Percentiles rank a stretch among this genome's conserved stretches.
phyloP scores from a whole-genome alignment of 805 yeast species.

The Cyberlindnera samutprakarnensis region DNA sequence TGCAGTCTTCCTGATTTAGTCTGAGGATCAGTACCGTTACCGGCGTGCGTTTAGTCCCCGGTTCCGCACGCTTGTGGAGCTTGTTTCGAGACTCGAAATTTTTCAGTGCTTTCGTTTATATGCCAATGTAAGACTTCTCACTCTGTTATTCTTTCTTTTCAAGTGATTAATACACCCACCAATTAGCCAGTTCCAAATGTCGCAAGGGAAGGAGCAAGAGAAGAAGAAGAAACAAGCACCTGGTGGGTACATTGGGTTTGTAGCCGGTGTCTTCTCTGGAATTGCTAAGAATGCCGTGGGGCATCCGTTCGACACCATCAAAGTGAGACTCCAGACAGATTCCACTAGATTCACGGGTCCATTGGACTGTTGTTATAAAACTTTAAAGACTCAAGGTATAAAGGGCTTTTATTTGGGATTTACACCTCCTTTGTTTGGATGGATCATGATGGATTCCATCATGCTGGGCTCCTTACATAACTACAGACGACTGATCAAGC shows the following conservation, averaged over 20 bases:
- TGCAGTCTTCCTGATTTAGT: too few relatives aligned
- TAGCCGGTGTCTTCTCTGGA: constrained; percentile 87
- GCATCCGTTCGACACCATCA: constrained; percentile 88
- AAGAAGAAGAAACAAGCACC: constrained; percentile 9
- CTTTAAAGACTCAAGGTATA: constrained; percentile 67
- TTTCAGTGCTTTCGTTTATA: too few relatives aligned
- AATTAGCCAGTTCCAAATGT: too few relatives aligned
- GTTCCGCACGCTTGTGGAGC: too few relatives aligned
- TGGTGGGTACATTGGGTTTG: constrained; percentile 52
- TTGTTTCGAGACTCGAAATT: too few relatives aligned
- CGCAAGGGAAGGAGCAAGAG: neutral
- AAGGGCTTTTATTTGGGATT: constrained; percentile 83
- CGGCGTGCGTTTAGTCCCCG: too few relatives aligned
- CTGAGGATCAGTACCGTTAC: too few relatives aligned
- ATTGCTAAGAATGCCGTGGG: constrained; percentile 85
- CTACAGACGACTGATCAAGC: constrained; percentile 62
- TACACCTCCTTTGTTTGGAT: constrained; percentile 88
- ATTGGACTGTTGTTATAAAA: constrained; percentile 68
- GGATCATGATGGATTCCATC: constrained; percentile 91
- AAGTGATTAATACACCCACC: too few relatives aligned
- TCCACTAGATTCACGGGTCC: constrained; percentile 75
- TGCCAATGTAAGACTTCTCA: too few relatives aligned
- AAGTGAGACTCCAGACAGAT: constrained; percentile 76
- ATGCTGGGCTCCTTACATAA: constrained; percentile 83
- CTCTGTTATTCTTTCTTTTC: too few relatives aligned